These are phyloP conservation scores for Nicotiana obtusifolia DNA, from an alignment of 257 asterid species.

Conservation along the genomic window DNA sequence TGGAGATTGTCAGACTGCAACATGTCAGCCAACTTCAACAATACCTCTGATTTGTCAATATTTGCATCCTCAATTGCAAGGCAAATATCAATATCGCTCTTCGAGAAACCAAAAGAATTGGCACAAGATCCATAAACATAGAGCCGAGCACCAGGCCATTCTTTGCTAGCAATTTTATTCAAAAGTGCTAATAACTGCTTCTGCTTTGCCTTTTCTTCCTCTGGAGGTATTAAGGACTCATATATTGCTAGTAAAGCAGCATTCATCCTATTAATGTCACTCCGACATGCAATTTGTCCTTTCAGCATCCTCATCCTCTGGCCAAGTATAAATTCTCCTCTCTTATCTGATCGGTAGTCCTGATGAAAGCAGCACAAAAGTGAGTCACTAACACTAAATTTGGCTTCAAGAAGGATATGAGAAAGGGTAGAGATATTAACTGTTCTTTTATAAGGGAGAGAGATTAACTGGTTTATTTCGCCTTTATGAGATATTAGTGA, in stretches of 20 bases:
- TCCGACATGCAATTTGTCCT: conserved; percentile 46
- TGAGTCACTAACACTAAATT: not conserved
- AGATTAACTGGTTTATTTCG: no score
- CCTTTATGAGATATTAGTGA: no score
- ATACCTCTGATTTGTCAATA: conserved; percentile 55
- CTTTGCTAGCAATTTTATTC: conserved; percentile 61
- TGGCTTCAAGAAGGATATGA: not conserved
- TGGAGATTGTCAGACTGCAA: conserved; percentile 63
- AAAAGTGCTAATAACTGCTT: conserved; percentile 52
- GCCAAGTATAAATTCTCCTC: conserved; percentile 70
- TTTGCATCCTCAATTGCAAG: conserved; percentile 57
- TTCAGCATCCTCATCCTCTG: conserved; percentile 67
- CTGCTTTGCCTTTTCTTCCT: conserved; percentile 87
- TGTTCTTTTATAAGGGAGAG: no score
- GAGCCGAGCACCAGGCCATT: conserved; percentile 82
- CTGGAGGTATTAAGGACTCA: conserved; percentile 76
- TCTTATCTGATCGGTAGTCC: conserved; percentile 81
- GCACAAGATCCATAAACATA: conserved; percentile 93
- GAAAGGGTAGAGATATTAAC: not conserved
- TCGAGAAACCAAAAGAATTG: conserved; percentile 89
- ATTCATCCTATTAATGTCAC: conserved; percentile 45
- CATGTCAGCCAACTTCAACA: conserved; percentile 80
- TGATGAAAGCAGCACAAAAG: conserved; percentile 24
- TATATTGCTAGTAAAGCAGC: conserved; percentile 54
- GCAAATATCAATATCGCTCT: conserved; percentile 91